Percentiles rank a stretch among this genome's conserved stretches.
These are phyloP conservation scores for Saccharomyces hybrid DNA, from an alignment of 1,139 yeast species.

Conservation along the genomic window DNA sequence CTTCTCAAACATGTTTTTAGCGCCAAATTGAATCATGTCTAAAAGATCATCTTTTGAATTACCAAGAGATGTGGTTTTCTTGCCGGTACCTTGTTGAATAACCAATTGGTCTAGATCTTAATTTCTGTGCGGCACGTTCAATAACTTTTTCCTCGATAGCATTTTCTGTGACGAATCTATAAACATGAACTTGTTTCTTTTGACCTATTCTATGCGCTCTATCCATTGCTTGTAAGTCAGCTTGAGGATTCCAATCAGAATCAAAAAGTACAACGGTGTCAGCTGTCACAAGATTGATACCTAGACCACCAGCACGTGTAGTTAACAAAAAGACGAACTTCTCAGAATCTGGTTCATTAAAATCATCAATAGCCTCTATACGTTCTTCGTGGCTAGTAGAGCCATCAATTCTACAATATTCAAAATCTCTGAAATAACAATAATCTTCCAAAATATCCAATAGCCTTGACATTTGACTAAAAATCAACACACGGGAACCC, in stretches of 20 bases:
- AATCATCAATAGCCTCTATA: slow-evolving; percentile 67
- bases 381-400: slow-evolving; percentile 74
- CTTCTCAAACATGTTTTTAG: slow-evolving; percentile 49
- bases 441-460: slow-evolving; percentile 74
- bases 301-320: slow-evolving; percentile 83
- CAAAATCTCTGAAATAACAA: slow-evolving; percentile 56
- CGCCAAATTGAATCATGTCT: slow-evolving; percentile 78
- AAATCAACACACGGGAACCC: slow-evolving; percentile 69
- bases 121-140: slow-evolving; percentile 72
- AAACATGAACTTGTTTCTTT: slow-evolving; percentile 71
- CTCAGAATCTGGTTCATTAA: slow-evolving; percentile 59
- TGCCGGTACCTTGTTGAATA: slow-evolving; percentile 59
- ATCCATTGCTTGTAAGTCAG: slow-evolving; percentile 83
- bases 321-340: slow-evolving; percentile 67
- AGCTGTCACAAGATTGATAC: slow-evolving; percentile 70
- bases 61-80: slow-evolving; percentile 34
- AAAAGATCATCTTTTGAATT: slow-evolving; percentile 62
- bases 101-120: slow-evolving; percentile 73
- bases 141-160: slow-evolving; percentile 76
- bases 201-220: slow-evolving; percentile 85
- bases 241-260: slow-evolving; percentile 85
- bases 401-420: slow-evolving; percentile 75
- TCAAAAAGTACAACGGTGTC: slow-evolving; percentile 68
- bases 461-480: slow-evolving; percentile 77
- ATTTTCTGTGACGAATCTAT: slow-evolving; percentile 67